Evolutionary conservation across 768 basidiomycete genomes (phyloP).

Genomic region (Mycena venus): DNA sequence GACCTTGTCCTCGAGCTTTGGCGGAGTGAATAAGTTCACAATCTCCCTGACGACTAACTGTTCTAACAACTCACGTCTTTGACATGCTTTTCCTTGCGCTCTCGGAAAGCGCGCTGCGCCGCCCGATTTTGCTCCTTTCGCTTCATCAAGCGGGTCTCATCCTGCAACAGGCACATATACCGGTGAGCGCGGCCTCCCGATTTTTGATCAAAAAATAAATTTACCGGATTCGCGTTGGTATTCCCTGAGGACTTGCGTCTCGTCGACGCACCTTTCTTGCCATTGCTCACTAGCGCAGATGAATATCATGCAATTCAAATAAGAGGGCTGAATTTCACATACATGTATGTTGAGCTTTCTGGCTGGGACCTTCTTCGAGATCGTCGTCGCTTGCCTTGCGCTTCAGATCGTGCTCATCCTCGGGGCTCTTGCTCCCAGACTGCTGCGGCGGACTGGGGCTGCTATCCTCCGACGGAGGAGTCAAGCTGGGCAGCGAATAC

Average conservation of each 20-base stretch:
- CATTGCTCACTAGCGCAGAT: conserved; percentile 26
- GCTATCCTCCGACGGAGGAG: conserved; percentile 81
- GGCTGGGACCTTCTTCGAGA: conserved; percentile 72
- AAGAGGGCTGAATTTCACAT: conserved; percentile 39
- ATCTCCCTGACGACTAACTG: conserved; percentile 6
- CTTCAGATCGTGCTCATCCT: conserved; percentile 69
- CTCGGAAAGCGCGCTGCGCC: conserved; percentile 96
- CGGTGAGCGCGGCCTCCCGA: not conserved
- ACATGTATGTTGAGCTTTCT: conserved; percentile 78
- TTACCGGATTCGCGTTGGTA: not conserved
- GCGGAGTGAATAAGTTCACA: conserved; percentile 5
- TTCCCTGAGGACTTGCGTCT: conserved; percentile 56
- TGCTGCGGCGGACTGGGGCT: conserved; percentile 80
- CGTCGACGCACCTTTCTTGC: conserved; percentile 41
- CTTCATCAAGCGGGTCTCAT: conserved; percentile 83
- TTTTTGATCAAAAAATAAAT: not conserved
- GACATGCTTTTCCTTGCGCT: conserved; percentile 97
- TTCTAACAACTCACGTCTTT: conserved; percentile 80
- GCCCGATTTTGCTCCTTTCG: conserved; percentile 98
- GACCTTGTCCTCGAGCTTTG: conserved; percentile 91
- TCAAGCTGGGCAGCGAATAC: conserved; percentile 64
- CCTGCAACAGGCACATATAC: conserved; percentile 51
- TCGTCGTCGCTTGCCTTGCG: conserved; percentile 81
- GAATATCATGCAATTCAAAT: not conserved
- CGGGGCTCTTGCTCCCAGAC: conserved; percentile 48